Percentiles rank a stretch among this genome's conserved stretches.
Conservation (phyloP, 805 yeast species). For the Debaryomyces prosopidis region DNA sequence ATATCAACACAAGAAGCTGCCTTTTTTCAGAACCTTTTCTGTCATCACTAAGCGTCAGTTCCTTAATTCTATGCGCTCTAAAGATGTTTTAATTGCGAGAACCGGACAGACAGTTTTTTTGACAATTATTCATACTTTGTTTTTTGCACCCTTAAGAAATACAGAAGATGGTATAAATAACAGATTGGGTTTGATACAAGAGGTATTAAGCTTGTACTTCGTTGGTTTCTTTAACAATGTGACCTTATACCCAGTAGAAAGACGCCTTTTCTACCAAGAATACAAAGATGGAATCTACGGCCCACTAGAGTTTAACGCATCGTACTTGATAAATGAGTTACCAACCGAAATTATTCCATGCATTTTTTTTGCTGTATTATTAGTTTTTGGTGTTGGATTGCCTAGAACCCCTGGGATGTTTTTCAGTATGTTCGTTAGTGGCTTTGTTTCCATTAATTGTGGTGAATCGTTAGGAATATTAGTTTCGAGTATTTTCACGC, state of each 20-base stretch:
- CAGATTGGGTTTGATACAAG: slow-evolving; percentile 76
- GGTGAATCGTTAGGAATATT: slow-evolving; percentile 87
- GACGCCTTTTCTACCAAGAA: slow-evolving; percentile 77
- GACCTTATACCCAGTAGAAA: slow-evolving; percentile 71
- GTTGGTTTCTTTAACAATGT: slow-evolving; percentile 80
- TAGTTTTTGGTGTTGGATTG: slow-evolving; percentile 71
- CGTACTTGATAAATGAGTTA: slow-evolving; percentile 62
- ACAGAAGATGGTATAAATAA: slow-evolving; percentile 55
- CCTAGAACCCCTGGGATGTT: slow-evolving; percentile 68
- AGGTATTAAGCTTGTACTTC: slow-evolving; percentile 68
- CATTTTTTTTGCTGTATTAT: slow-evolving; percentile 56
- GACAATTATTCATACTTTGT: slow-evolving; percentile 66
- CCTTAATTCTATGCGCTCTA: slow-evolving; percentile 33
- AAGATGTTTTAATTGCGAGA: slow-evolving; percentile 65
- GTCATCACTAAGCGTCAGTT: slow-evolving; percentile 34
- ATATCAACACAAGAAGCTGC: slow-evolving; percentile 33
- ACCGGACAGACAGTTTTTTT: slow-evolving; percentile 62
- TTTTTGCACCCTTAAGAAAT: slow-evolving; percentile 47
- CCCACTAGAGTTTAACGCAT: slow-evolving; percentile 57
- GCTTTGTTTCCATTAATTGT: slow-evolving; percentile 59
- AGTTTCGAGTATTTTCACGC: slow-evolving; percentile 69
- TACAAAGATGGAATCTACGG: slow-evolving; percentile 72
- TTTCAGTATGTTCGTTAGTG: slow-evolving; percentile 59
- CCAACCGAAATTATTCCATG: slow-evolving; percentile 67
- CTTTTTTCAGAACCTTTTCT: slow-evolving; percentile 26